A percentile compares a stretch with the other conserved stretches of the same genome.
Conservation (phyloP, 2,329 filamentous ascomycete genomes). For the Didymellaceae sp. region DNA sequence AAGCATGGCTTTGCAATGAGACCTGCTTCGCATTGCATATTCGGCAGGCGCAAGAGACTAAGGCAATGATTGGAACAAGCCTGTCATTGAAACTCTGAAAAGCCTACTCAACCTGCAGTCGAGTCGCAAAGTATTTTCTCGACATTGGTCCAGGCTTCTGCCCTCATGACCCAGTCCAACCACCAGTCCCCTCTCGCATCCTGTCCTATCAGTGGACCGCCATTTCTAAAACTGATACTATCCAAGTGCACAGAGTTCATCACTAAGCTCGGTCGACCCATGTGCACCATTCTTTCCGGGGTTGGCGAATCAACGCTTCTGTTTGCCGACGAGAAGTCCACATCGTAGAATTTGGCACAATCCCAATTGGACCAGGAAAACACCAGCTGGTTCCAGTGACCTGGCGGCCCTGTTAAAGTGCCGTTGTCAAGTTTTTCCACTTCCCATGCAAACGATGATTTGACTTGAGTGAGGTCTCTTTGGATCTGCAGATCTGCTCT, state of each 20-base stretch:
- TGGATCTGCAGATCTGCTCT: not conserved
- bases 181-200: not conserved
- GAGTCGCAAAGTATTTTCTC: too few relatives aligned
- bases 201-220: not conserved
- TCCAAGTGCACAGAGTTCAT: not conserved
- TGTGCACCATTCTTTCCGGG: not conserved
- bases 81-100: too few relatives aligned
- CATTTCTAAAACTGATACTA: not conserved
- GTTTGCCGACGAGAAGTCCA: not conserved
- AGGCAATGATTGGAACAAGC: too few relatives aligned
- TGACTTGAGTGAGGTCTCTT: not conserved
- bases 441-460: not conserved
- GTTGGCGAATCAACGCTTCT: not conserved
- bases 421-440: not conserved
- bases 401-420: not conserved
- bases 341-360: not conserved
- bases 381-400: not conserved
- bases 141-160: not conserved
- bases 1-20: too few relatives aligned
- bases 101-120: too few relatives aligned
- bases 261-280: not conserved
- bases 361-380: not conserved
- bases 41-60: too few relatives aligned
- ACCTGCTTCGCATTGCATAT: too few relatives aligned
- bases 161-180: not conserved